phyloP scores from a whole-genome alignment of 352 stramenopile genomes.

The Peronospora belbahrii region DNA sequence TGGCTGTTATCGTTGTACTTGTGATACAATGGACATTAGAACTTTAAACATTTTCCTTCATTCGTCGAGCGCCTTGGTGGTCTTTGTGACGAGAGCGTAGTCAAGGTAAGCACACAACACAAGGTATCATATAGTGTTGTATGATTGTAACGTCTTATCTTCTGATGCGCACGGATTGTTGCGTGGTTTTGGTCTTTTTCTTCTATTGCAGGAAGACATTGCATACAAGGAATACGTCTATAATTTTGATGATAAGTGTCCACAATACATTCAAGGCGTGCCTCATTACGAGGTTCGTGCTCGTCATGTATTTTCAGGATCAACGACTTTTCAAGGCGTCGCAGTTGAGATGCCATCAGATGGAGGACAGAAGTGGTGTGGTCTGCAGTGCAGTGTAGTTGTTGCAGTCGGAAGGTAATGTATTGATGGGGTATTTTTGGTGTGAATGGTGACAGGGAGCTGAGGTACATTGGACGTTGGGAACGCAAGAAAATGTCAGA shows the following conservation, averaged over 20 bases:
- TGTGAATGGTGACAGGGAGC: constrained; percentile 35
- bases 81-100: constrained; percentile 69
- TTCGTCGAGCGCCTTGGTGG: constrained; percentile 75
- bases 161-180: too few species aligned
- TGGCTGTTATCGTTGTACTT: background rate
- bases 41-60: constrained; percentile 74
- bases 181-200: too few species aligned
- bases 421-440: constrained; percentile 2
- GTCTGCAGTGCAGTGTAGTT: background rate
- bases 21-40: constrained; percentile 24
- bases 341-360: constrained; percentile 66
- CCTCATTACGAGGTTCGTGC: constrained; percentile 78
- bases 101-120: constrained; percentile 52
- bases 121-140: too few species aligned
- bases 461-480: constrained; percentile 79
- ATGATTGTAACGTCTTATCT: too few species aligned
- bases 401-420: background rate
- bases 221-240: constrained; percentile 87
- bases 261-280: constrained; percentile 80
- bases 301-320: constrained; percentile 75
- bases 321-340: constrained; percentile 73
- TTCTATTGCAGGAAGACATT: constrained; percentile 53
- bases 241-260: constrained; percentile 84
- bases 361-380: constrained; percentile 74
- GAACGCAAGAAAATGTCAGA: constrained; percentile 85